These are phyloP conservation scores for Vitis hybrid DNA, from an alignment of 177 flowering plant species.

Conservation along the genomic window DNA sequence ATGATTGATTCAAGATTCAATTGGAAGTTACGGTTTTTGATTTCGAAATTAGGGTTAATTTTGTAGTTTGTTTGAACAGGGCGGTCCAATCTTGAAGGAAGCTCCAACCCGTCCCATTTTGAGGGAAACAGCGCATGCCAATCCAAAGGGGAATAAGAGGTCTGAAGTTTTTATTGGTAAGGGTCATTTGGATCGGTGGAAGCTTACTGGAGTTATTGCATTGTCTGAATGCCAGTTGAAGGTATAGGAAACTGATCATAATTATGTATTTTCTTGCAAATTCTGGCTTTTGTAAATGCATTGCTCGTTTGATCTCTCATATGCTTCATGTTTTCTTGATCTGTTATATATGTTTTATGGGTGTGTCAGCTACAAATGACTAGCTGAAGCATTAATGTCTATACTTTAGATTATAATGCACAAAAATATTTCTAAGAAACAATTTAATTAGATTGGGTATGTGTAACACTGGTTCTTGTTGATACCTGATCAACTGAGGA, in stretches of 20 bases:
- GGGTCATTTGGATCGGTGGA: constrained; percentile 61
- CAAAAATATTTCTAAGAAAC: too few relatives aligned
- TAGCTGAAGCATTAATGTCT: too few relatives aligned
- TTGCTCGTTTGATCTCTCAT: not conserved
- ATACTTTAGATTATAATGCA: too few relatives aligned
- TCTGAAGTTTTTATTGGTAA: constrained; percentile 30
- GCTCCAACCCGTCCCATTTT: constrained; percentile 28
- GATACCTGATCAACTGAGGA: too few relatives aligned
- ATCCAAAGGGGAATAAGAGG: constrained; percentile 12
- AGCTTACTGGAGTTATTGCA: constrained; percentile 70
- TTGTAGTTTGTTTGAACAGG: constrained; percentile 37
- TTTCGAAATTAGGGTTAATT: not conserved
- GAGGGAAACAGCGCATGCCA: constrained; percentile 22
- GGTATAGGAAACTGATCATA: constrained; percentile 34
- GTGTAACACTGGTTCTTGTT: too few relatives aligned
- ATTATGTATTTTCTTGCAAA: not conserved
- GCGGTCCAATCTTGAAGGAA: constrained; percentile 69
- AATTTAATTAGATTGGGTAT: too few relatives aligned
- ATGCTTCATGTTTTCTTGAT: not conserved
- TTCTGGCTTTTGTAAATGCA: not conserved
- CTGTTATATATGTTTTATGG: too few relatives aligned
- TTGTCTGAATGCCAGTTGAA: constrained; percentile 57
- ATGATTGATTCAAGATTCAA: too few relatives aligned
- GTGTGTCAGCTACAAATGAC: too few relatives aligned
- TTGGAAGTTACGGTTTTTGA: too few relatives aligned